Percentiles rank a stretch among this genome's conserved stretches.
These are phyloP conservation scores for Trichoderma erinaceum DNA, from an alignment of 495 filamentous ascomycete species.

Conservation along the genomic window DNA sequence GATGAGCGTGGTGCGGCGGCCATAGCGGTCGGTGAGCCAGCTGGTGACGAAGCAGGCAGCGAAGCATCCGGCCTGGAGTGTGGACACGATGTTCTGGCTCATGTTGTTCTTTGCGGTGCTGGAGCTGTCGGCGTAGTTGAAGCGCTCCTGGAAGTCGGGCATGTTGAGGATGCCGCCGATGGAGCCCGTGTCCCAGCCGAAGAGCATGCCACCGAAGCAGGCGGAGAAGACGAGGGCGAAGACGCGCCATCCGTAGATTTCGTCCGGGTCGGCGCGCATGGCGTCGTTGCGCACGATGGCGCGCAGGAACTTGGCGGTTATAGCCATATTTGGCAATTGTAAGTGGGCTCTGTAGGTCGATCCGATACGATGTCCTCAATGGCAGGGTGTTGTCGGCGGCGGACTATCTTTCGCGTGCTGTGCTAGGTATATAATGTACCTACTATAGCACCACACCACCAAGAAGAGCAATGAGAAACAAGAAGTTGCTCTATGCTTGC, in stretches of 20 bases:
- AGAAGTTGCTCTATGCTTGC: too few species aligned
- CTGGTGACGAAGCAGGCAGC: slow-evolving; percentile 52
- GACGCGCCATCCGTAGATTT: slow-evolving; percentile 73
- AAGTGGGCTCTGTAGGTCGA: too few species aligned
- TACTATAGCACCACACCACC: too few species aligned
- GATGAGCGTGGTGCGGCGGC: slow-evolving; percentile 43
- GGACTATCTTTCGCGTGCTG: too few species aligned
- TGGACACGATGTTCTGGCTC: slow-evolving; percentile 58
- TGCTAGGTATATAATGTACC: too few species aligned
- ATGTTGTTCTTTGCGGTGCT: slow-evolving; percentile 31
- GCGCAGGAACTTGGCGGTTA: slow-evolving; percentile 38
- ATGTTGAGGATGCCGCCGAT: slow-evolving; percentile 55
- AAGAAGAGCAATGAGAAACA: too few species aligned
- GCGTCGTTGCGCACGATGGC: slow-evolving; percentile 69
- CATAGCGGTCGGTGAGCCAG: slow-evolving; percentile 51
- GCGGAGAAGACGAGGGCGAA: slow-evolving; percentile 52
- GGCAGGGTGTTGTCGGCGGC: too few species aligned
- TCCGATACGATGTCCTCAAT: too few species aligned
- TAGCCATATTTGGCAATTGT: slow-evolving; percentile 17
- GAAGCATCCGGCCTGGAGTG: slow-evolving; percentile 59
- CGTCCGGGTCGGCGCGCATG: slow-evolving; percentile 61
- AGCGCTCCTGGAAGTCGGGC: slow-evolving; percentile 37
- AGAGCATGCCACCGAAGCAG: slow-evolving; percentile 66
- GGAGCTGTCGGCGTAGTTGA: slow-evolving; percentile 22
- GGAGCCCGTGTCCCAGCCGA: slow-evolving; percentile 55